Evolutionary conservation across 2,329 filamentous ascomycete genomes (phyloP), one percentile per base, ranked within the genome.

Genomic region (Chalaropsis thielavioides): DNA sequence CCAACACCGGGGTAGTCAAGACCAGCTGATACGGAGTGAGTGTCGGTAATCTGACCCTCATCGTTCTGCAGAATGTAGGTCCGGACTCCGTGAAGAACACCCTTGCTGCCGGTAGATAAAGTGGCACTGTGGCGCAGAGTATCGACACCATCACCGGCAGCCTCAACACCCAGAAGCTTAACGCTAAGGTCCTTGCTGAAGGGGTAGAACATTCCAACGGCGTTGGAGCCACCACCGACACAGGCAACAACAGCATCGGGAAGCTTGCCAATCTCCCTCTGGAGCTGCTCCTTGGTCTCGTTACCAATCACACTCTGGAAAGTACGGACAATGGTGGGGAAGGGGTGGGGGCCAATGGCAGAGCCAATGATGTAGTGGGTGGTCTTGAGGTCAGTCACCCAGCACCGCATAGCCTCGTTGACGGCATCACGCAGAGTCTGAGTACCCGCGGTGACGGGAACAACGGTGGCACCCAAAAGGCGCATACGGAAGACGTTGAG

Each of bases 401-500:
- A 99, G 68, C 89, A 86, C 58, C 94, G 88, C 72, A 99, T 79
- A 22, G 94, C 92, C 77, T 99, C 92, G 77, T 97, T 97, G 76
- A 97, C 92, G 2, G 92, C 89, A 71, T 92, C 89, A 67, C 89
- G 86, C 38, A 92, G 83, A 2, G 89, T 92, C 71, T 85, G 84
- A 71, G 88, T 90, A 64, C 94, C 94, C 59, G 92, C 89, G 74
- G 96, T 91, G 58, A 99, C 94, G 3, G 94, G 88, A 49, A 99
- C 83, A 51, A 99, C 94, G 70, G 88, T 88, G 61, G 94, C 94
- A 67, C 94, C 94, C 5, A 99, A 86, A 11, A 99, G 83, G 75
- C 95, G 94, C 83, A 99, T 99, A 56, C 94, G 88, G 84, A 99
- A 99, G 46, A 99, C 94, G 75, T 99, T 99, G 66, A 99, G 81